Conservation (phyloP, 2,329 filamentous ascomycete genomes). For the Fusarium subglutinans region DNA sequence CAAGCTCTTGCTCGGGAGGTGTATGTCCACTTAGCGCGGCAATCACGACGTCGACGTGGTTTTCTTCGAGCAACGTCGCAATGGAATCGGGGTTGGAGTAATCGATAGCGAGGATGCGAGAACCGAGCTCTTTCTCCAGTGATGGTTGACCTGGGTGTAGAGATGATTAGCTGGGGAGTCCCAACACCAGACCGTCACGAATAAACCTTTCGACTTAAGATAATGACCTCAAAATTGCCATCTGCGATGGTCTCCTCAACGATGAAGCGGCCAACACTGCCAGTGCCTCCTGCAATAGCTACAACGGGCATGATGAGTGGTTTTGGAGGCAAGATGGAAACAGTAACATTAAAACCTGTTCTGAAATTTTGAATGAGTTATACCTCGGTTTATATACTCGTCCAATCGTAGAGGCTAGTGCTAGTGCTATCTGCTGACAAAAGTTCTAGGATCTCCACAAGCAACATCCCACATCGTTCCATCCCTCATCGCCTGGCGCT, state of each 20-base stretch:
- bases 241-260: neutral
- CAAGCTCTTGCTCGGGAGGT: neutral
- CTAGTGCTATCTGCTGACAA: neutral
- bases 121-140: neutral
- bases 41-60: neutral
- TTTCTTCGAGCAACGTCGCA: neutral
- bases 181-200: fast-evolving
- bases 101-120: neutral
- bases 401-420: neutral
- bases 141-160: neutral
- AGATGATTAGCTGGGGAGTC: neutral
- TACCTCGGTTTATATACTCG: neutral
- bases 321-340: neutral
- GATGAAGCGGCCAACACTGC: neutral
- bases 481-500: neutral
- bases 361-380: fast-evolving
- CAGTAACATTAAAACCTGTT: fast-evolving
- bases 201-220: neutral
- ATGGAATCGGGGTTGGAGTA: neutral
- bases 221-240: neutral
- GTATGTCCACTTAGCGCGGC: neutral
- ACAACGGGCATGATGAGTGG: neutral
- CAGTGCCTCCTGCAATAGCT: neutral
- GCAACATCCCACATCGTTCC: neutral
- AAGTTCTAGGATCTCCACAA: neutral